Base-by-base conservation (phyloP, 331 rosid species). In the Acacia pycnantha region DNA sequence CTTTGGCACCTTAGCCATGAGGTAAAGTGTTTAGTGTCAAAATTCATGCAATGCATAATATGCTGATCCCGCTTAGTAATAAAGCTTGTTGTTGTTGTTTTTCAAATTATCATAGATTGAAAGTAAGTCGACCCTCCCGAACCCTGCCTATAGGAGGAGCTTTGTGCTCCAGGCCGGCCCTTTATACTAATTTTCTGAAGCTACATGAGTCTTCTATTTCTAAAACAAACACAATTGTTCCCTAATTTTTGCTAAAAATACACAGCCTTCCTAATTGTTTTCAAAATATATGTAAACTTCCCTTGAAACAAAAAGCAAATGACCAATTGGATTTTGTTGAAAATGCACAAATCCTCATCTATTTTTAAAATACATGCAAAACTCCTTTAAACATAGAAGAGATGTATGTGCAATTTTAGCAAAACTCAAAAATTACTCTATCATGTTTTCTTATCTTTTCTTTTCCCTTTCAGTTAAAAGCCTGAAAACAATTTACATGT, bases 1-100 rank as follows among this genome's bases (percentile, higher is more conserved):
- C 88, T 96, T 14, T 96, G 98, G 99, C 99, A 96, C 86, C 97
- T 96, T 48, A 96, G 99, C 83, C 99, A 96, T 15, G 99, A 96
- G 99, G 99, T 96, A 89, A 48, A 14, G 41, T 73, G 40, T 79
- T 33, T 27, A 47, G 12, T 56, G 78, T 75, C 29, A 70, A 80
- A 58, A 72, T 81, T 81, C 16, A 47, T 9, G 13, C 3, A 3
- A 43, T 43, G 3, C 3, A 43, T 43, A 43, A 43, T 43, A 43
- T n/a, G 46, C 12, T 43, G 3, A 43, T 13, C 46, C 12, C 46
- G 10, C 13, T 10, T 43, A 43, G 12, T 9, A 0, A 9, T 12
- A 47, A 47, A 13, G n/a, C 56, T 50, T 50, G 0, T 14, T 50
- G n/a, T 16, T 48, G 12, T 26, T 61, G 56, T 70, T 22, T 9